Evolutionary conservation across 1,139 yeast genomes (phyloP).

Genomic region (Entelexis sorbosivorans): DNA sequence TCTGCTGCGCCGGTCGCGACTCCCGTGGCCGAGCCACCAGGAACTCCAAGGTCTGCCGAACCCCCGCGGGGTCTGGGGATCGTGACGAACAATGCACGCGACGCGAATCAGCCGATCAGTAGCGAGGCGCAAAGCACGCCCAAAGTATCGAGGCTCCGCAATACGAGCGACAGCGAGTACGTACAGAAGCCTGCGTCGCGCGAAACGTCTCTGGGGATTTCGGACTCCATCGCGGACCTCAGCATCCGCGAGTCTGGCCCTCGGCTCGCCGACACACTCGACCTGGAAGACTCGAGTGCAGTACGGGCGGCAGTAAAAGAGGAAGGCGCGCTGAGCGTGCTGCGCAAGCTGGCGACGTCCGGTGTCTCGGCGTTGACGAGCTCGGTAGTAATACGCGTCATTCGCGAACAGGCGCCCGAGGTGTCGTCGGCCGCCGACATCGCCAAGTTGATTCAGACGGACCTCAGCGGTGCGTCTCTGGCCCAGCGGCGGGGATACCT

Average conservation of each 20-base stretch:
- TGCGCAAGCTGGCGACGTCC: slow-evolving; percentile 2
- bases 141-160: neutral
- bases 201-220: slow-evolving; percentile 28
- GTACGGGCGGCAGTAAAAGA: neutral
- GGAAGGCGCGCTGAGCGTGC: neutral
- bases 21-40: no score
- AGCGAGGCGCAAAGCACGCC: neutral
- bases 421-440: slow-evolving; percentile 7
- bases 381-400: neutral
- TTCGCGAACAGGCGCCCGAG: neutral
- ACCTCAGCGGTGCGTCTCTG: slow-evolving; percentile 5
- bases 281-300: neutral
- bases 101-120: neutral
- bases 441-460: slow-evolving; percentile 1
- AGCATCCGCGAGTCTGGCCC: slow-evolving; percentile 29
- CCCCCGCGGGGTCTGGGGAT: neutral
- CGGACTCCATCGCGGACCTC: slow-evolving; percentile 36
- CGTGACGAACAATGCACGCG: neutral
- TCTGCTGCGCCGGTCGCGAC: neutral
- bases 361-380: neutral
- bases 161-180: no score
- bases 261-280: neutral
- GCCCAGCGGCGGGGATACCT: slow-evolving; percentile 6
- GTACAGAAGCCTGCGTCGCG: neutral
- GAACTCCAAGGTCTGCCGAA: neutral